Evolutionary conservation across 495 filamentous ascomycete species (phyloP).

Genomic region (Penicillium waksmanii): DNA sequence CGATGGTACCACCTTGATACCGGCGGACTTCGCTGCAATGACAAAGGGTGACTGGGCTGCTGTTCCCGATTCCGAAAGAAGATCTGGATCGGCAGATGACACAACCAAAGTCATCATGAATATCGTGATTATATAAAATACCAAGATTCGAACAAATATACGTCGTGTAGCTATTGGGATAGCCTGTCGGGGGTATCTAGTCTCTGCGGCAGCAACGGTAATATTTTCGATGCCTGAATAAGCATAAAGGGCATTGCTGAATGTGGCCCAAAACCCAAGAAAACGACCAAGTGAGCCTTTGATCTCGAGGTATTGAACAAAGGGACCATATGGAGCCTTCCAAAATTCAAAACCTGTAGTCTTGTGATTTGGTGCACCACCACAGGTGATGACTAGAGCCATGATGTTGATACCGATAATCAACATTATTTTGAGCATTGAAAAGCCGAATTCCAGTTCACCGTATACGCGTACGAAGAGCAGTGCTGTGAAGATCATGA

Average conservation of each 20-base stretch:
- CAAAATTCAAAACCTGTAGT: constrained; percentile 29
- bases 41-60: constrained; percentile 56
- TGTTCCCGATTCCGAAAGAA: constrained; percentile 43
- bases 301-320: constrained; percentile 27
- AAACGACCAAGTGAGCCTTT: constrained; percentile 24
- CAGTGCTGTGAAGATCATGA: constrained; percentile 48
- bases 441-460: constrained; percentile 50
- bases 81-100: constrained; percentile 47
- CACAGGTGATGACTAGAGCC: constrained; percentile 45
- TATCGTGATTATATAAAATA: constrained; percentile 48
- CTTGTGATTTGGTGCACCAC: constrained; percentile 19
- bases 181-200: constrained; percentile 35
- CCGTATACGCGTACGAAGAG: constrained; percentile 50
- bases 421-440: constrained; percentile 49
- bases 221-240: constrained; percentile 59
- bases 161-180: constrained; percentile 46
- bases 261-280: constrained; percentile 59
- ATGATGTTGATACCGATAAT: constrained; percentile 54
- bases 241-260: constrained; percentile 58
- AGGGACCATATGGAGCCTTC: constrained; percentile 27
- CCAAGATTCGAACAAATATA: constrained; percentile 43
- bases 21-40: constrained; percentile 46
- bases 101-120: constrained; percentile 50
- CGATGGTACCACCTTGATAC: constrained; percentile 50
- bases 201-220: constrained; percentile 52